Conservation (phyloP, 2,329 filamentous ascomycete genomes). For the Penicillium sp. region DNA sequence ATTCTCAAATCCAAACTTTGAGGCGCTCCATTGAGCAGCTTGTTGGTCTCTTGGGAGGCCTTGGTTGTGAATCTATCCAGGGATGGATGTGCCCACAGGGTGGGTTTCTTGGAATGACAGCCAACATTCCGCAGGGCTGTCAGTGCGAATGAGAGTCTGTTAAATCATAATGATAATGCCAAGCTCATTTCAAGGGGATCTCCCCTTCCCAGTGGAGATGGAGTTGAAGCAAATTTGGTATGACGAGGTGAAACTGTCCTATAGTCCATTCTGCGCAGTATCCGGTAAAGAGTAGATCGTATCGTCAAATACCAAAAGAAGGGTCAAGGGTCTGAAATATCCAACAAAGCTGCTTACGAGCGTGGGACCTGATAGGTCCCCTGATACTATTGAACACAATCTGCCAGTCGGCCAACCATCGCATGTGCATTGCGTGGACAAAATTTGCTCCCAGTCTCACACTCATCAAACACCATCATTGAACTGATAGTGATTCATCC, state of each 20-base stretch:
- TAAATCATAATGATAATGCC: constrained; percentile 17
- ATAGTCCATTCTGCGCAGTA: not conserved
- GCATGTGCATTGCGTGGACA: no score
- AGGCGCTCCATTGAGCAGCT: no score
- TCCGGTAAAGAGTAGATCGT: not conserved
- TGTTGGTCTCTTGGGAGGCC: no score
- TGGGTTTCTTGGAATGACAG: constrained; percentile 11
- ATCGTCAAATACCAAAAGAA: not conserved
- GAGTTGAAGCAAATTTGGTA: constrained; percentile 6
- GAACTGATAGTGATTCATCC: constrained; percentile 43
- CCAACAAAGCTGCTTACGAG: no score
- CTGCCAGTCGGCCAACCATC: no score
- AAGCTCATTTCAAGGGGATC: not conserved
- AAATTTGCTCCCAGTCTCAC: no score
- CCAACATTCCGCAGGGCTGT: constrained; percentile 16
- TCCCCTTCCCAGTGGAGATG: no score
- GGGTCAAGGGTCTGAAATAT: no score
- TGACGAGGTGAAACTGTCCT: constrained; percentile 8
- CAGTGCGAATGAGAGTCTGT: constrained; percentile 1
- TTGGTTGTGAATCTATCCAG: constrained; percentile 16
- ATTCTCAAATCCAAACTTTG: no score
- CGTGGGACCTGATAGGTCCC: no score
- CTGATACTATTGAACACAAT: no score
- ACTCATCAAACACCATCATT: constrained; percentile 32
- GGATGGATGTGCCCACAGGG: constrained; percentile 10